Evolutionary conservation across 2,329 filamentous ascomycete genomes (phyloP).

Genomic region (Claviceps quebecensis): DNA sequence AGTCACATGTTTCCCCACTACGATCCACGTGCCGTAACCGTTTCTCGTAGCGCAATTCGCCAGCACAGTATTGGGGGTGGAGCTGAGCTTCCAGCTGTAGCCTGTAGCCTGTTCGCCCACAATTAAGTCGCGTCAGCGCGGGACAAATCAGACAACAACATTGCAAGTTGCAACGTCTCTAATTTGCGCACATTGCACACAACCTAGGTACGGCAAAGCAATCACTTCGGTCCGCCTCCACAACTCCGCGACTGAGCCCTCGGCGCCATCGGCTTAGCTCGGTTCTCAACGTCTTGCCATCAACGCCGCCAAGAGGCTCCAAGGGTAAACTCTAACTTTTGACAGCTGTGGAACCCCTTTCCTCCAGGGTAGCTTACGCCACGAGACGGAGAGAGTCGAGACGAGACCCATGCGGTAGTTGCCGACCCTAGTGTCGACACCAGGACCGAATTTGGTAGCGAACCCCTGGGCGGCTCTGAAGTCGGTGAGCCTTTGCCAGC

Average conservation of each 20-base stretch:
- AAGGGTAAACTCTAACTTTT: too few species aligned
- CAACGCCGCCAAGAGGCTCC: neutral
- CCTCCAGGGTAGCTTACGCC: constrained; percentile 2
- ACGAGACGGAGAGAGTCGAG: too few species aligned
- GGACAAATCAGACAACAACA: neutral
- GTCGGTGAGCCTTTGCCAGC: constrained; percentile 4
- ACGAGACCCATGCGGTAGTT: neutral
- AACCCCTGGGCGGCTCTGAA: constrained; percentile 1
- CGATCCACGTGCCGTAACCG: too few species aligned
- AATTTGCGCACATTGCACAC: too few species aligned
- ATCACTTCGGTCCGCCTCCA: neutral
- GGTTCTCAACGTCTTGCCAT: neutral
- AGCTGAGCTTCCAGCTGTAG: too few species aligned
- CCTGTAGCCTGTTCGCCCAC: too few species aligned
- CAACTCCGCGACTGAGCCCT: neutral
- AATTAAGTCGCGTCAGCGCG: neutral
- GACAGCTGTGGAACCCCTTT: neutral
- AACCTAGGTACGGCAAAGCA: neutral
- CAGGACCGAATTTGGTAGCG: constrained; percentile 1
- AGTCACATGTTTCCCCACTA: neutral
- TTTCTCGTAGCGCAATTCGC: too few species aligned
- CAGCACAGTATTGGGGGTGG: too few species aligned
- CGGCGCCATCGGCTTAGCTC: constrained; percentile 2
- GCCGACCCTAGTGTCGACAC: too few species aligned
- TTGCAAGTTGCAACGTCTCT: too few species aligned